Percentiles rank a stretch among this genome's conserved stretches.
Conservation (phyloP, 1,284 basidiomycete genomes). For the Agaricales sp. region DNA sequence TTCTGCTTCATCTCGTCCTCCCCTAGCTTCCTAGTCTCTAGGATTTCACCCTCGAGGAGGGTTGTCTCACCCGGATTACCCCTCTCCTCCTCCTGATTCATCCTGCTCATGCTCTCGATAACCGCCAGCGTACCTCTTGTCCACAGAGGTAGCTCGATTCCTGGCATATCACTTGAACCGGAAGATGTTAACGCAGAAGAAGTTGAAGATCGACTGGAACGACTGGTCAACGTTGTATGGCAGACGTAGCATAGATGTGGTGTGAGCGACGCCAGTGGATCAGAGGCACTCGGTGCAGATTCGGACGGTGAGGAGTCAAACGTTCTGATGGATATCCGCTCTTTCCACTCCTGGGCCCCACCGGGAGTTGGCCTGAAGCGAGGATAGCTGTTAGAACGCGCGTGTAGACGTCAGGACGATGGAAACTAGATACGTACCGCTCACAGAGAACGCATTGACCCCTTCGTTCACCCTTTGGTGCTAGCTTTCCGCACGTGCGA, state of each 20-base stretch:
- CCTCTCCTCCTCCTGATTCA: conserved; percentile 6
- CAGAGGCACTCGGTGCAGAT: conserved; percentile 3
- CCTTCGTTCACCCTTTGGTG: conserved; percentile 49
- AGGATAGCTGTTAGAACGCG: conserved; percentile 4
- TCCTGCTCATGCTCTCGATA: conserved; percentile 25
- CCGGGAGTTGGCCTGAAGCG: conserved; percentile 57
- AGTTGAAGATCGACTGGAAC: conserved; percentile 34
- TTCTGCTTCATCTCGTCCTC: conserved; percentile 18
- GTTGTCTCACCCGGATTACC: not conserved
- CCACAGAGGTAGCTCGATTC: not conserved
- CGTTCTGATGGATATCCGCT: conserved; percentile 59
- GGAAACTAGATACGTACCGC: conserved; percentile 34
- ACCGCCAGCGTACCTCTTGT: not conserved
- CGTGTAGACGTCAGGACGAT: not conserved
- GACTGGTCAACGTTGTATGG: conserved; percentile 60
- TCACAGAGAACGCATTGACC: conserved; percentile 61
- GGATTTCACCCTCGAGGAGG: conserved; percentile 10
- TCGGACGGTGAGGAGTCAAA: conserved; percentile 21
- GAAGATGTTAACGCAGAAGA: no score
- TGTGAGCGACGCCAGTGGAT: conserved; percentile 25
- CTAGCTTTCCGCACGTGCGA: conserved; percentile 75
- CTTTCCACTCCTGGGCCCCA: conserved; percentile 66
- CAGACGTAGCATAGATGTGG: conserved; percentile 64
- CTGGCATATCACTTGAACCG: not conserved
- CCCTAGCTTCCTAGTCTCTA: conserved; percentile 14